Percentiles rank a stretch among this genome's conserved stretches.
Conservation (phyloP, 768 basidiomycete species). For the Tulasnella calospora region DNA sequence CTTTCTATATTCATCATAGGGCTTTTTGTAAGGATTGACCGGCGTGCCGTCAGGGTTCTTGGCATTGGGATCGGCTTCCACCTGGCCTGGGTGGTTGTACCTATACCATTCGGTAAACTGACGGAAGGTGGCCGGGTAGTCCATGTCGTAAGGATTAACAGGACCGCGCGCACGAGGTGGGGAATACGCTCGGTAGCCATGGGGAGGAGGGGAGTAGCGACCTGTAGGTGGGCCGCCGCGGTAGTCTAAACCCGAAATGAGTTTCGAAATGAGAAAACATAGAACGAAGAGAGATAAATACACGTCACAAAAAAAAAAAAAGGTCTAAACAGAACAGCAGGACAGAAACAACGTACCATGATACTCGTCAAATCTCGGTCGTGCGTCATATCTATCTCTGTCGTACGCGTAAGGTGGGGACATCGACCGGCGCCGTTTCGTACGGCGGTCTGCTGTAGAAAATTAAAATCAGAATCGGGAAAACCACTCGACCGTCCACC, state of each 20-base stretch:
- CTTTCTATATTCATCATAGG: slow-evolving; percentile 94
- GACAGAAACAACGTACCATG: slow-evolving; percentile 45
- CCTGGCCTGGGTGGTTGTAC: slow-evolving; percentile 58
- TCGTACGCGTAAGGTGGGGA: slow-evolving; percentile 60
- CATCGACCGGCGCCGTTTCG: slow-evolving; percentile 73
- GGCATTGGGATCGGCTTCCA: slow-evolving; percentile 75
- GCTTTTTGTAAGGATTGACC: slow-evolving; percentile 57
- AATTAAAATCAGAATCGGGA: neutral
- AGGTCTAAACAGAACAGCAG: neutral
- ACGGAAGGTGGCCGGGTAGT: slow-evolving; percentile 74
- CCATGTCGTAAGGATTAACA: slow-evolving; percentile 71
- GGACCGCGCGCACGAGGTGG: slow-evolving; percentile 42
- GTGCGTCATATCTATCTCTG: slow-evolving; percentile 74
- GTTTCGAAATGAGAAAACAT: slow-evolving; percentile 34
- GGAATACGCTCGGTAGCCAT: slow-evolving; percentile 46
- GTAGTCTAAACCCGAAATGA: slow-evolving; percentile 54
- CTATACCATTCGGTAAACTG: slow-evolving; percentile 89
- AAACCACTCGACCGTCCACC: neutral
- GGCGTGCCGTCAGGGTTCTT: slow-evolving; percentile 73
- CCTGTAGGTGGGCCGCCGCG: slow-evolving; percentile 50
- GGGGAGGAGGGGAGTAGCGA: slow-evolving; percentile 44
- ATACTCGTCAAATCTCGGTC: slow-evolving; percentile 76
- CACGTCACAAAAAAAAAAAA: neutral
- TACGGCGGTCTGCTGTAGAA: slow-evolving; percentile 33
- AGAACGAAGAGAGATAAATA: slow-evolving; percentile 8